Evolutionary conservation across 2,329 filamentous ascomycete species (phyloP), one percentile per base, ranked within the genome.

Genomic region (Leptodontidium sp.): DNA sequence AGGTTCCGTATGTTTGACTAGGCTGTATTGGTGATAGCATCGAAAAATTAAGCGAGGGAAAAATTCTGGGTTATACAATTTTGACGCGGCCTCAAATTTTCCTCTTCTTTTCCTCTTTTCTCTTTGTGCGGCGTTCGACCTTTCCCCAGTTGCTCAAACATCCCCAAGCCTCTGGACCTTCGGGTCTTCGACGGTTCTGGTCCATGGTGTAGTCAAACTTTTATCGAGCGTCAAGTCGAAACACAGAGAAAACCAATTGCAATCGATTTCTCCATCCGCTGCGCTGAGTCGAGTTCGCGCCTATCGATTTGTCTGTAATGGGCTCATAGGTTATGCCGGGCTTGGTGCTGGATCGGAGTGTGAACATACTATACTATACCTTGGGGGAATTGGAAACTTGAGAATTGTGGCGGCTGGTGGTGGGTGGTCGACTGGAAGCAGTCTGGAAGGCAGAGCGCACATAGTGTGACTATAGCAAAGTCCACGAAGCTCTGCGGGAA

Each of bases 211-310:
- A 74, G 72, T 74, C 71, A 76, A 76, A 74, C 64, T 35, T 69
- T 68, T 70, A 64, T 69, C 70, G 76, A 78, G 78, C 73, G 78
- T 79, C 78, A 77, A 77, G 72, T 73, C 69, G 70, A 73, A 68
- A 70, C 75, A 78, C 77, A 79, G 78, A 84, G 73, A 68, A 74
- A 82, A 82, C 82, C 86, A 92, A 95, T 95, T 94, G 91, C 91
- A 93, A 84, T 80, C 65, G 49, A 67, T 67, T 59, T 65, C 63
- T 70, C 35, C 32, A 49, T 65, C 64, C 38, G 29, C 52, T 58
- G 68, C 65, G 65, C 59, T 50, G 49, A 57, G 65, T 69, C 66
- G 68, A 64, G 69, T 70, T 70, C 71, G 68, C 67, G 62, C 62
- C 57, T 52, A 65, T 61, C 68, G 72, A 74, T 75, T 74, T 74